Conservation (phyloP, 306 rosid genomes). For the Quercus variabilis region DNA sequence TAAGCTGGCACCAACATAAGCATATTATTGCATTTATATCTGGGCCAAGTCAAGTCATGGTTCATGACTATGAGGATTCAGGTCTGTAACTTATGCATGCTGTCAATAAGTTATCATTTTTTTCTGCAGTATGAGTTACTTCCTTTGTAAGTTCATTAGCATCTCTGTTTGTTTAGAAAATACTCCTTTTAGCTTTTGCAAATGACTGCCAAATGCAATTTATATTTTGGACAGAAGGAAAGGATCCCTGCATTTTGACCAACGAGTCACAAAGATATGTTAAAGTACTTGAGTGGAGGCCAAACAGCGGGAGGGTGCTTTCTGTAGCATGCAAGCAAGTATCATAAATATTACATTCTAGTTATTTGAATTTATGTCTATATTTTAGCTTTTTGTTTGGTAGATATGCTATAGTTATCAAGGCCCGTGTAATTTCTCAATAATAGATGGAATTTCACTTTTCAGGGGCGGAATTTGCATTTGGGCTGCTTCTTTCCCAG, state of each 20-base stretch:
- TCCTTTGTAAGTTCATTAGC: not conserved
- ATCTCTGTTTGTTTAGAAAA: not conserved
- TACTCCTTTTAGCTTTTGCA: not conserved
- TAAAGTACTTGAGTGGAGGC: slow-evolving; percentile 89
- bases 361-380: slow-evolving; percentile 1
- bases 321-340: slow-evolving; percentile 90
- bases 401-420: not conserved
- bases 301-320: slow-evolving; percentile 74
- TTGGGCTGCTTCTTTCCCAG: slow-evolving; percentile 96
- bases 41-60: slow-evolving; percentile 58
- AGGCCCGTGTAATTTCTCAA: slow-evolving; percentile 6
- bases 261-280: slow-evolving; percentile 74
- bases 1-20: slow-evolving; percentile 92
- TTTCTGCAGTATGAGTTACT: not conserved
- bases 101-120: not conserved
- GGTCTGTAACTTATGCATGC: slow-evolving; percentile 40
- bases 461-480: slow-evolving; percentile 75
- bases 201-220: slow-evolving; percentile 2
- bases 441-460: slow-evolving; percentile 17
- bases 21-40: slow-evolving; percentile 78
- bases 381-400: not conserved
- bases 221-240: slow-evolving; percentile 59
- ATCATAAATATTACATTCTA: slow-evolving; percentile 21
- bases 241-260: slow-evolving; percentile 68
- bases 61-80: slow-evolving; percentile 74